Evolutionary conservation across 495 filamentous ascomycete species (phyloP), one percentile per base, ranked within the genome.

Genomic region (Haplographium delicatum): DNA sequence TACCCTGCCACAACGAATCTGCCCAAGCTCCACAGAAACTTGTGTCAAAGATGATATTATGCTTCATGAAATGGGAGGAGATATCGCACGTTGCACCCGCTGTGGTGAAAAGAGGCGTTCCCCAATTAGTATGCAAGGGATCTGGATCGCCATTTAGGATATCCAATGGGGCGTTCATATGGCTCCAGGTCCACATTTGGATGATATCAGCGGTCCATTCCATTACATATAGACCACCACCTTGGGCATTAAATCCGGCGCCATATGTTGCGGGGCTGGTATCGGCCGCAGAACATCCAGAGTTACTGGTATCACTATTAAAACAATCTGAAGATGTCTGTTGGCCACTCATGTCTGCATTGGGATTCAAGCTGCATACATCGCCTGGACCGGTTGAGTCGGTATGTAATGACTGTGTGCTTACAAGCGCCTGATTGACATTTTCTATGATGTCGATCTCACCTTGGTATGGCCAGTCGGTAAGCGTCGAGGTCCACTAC

Each of bases 11-110:
- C 22, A 47, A 27, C 1, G 20, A 28, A 28, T 24, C 24, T 31
- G 89, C 89, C 86, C 87, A 95, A 56, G 87, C 81, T 40, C 91
- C 91, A 66, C 91, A 96, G 68, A 96, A 89, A 1, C 81, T 84
- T 0, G 81, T 86, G 66, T 97, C 79, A 61, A 95, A 80, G 47
- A 94, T 73, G 38, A 95, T 83, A 8, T 76, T 74, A 65, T 93
- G 83, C 31, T 83, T 59, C 49, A 70, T 72, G 72, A 96, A 95
- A 46, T 80, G 72, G 2, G 63, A 60, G 39, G 75, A 64, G 47
- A 95, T 80, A 53, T 85, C 65, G 65, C 90, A 94, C 8, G 19
- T 33, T 42, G 58, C 65, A 10, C 78, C 81, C 37, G 74, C 57
- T 61, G 86, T 95, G 53, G 60, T 68, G 5, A 82, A 86, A 39